Conservation (phyloP, 768 basidiomycete species). For the Pleurotus tuoliensis region DNA sequence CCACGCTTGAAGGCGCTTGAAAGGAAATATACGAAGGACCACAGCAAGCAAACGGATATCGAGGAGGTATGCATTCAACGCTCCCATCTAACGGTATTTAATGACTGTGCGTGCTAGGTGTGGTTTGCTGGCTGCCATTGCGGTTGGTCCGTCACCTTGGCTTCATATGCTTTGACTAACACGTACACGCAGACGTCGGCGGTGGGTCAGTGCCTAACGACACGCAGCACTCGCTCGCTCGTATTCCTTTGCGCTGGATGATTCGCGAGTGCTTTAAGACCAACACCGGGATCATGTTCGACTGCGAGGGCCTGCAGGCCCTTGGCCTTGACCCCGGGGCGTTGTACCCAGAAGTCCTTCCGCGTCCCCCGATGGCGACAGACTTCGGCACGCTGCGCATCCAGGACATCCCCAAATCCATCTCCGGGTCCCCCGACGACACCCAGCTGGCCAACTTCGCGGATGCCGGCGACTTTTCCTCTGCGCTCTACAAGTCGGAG, state of each 20-base stretch:
- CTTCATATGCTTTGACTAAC: neutral
- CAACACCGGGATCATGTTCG: constrained; percentile 57
- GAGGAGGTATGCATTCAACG: neutral
- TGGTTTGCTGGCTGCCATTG: constrained; percentile 62
- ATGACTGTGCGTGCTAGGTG: constrained; percentile 47
- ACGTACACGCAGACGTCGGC: constrained; percentile 41
- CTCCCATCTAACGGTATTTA: neutral
- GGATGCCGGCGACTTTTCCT: neutral
- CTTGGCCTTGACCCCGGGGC: constrained; percentile 38
- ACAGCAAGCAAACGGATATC: constrained; percentile 18
- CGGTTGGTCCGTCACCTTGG: constrained; percentile 23
- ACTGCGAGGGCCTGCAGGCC: constrained; percentile 33
- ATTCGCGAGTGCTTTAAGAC: constrained; percentile 60
- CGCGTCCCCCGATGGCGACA: constrained; percentile 26
- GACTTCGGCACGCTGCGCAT: constrained; percentile 16
- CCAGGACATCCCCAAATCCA: constrained; percentile 13
- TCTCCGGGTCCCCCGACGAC: neutral
- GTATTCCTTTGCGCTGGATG: constrained; percentile 65
- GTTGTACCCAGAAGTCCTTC: constrained; percentile 30
- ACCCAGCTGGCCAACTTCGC: neutral
- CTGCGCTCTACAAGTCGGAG: constrained; percentile 21
- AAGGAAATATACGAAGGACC: constrained; percentile 24
- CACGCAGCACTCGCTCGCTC: constrained; percentile 37
- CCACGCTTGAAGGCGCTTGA: constrained; percentile 26
- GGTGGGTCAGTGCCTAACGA: constrained; percentile 49